These are phyloP conservation scores for Solanum phureja DNA, from an alignment of 257 asterid genomes.

Conservation along the genomic window DNA sequence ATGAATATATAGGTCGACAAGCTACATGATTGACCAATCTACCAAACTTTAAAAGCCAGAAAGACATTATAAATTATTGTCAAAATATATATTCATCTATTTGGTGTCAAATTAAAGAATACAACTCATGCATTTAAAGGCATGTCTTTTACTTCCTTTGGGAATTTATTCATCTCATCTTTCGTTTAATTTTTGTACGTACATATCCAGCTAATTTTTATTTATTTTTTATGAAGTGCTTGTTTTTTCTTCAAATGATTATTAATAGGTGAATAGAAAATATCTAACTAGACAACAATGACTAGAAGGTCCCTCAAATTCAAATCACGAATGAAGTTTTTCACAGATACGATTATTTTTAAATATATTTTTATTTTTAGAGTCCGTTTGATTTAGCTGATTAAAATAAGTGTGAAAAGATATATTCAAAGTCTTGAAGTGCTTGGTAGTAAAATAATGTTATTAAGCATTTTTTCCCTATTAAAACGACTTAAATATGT, in stretches of 20 bases:
- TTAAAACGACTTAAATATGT: neutral
- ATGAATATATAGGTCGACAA: neutral
- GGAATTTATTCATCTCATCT: neutral
- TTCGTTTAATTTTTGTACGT: neutral
- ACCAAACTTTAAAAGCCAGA: neutral
- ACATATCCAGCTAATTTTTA: neutral
- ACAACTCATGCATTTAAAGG: neutral
- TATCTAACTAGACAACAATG: neutral
- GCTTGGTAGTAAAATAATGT: neutral
- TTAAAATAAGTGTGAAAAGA: neutral
- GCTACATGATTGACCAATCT: neutral
- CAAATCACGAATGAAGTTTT: neutral
- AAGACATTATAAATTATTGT: neutral
- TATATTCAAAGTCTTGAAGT: neutral
- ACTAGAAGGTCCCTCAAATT: neutral
- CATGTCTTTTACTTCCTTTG: neutral
- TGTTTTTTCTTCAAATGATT: neutral
- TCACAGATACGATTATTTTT: neutral
- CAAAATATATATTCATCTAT: neutral
- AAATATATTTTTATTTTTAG: neutral
- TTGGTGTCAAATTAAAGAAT: neutral
- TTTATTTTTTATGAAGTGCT: neutral
- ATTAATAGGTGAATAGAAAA: neutral
- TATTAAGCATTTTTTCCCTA: neutral
- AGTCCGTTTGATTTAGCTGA: neutral